phyloP scores from a whole-genome alignment of 2,329 filamentous ascomycete genomes.

The Ophiocordyceps unilateralis region DNA sequence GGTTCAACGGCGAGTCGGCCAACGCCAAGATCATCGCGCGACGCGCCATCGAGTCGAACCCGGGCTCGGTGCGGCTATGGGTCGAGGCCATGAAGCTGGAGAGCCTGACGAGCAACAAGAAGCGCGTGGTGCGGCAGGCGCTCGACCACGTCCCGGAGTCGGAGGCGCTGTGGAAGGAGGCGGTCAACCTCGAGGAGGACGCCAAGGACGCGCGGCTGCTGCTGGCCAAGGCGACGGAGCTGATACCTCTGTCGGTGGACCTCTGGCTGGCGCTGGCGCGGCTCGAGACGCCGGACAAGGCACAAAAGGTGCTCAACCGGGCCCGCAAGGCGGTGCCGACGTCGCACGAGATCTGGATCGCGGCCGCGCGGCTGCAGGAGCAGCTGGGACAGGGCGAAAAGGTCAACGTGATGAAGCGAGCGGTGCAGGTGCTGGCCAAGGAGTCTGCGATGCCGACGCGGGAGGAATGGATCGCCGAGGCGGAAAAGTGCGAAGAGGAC shows the following conservation, averaged over 20 bases:
- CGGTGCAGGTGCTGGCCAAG: slow-evolving; percentile 70
- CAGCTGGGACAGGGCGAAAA: slow-evolving; percentile 63
- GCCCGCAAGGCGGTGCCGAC: slow-evolving; percentile 87
- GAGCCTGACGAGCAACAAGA: slow-evolving; percentile 65
- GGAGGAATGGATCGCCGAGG: slow-evolving; percentile 92
- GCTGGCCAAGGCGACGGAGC: slow-evolving; percentile 85
- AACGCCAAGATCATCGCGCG: slow-evolving; percentile 95
- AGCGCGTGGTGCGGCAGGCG: slow-evolving; percentile 80
- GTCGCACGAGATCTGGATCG: slow-evolving; percentile 93
- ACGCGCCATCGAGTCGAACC: slow-evolving; percentile 82
- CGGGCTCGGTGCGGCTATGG: slow-evolving; percentile 78
- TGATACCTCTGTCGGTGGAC: slow-evolving; percentile 86
- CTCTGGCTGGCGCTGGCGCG: slow-evolving; percentile 88
- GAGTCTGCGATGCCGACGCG: slow-evolving; percentile 94
- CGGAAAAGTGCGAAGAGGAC: slow-evolving; percentile 87
- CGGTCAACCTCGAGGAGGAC: slow-evolving; percentile 88
- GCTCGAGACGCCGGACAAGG: slow-evolving; percentile 76
- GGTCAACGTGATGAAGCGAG: slow-evolving; percentile 88
- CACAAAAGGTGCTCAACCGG: slow-evolving; percentile 87
- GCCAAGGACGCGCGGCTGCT: slow-evolving; percentile 73
- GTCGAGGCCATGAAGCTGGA: slow-evolving; percentile 91
- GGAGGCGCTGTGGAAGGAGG: slow-evolving; percentile 93
- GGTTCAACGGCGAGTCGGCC: slow-evolving; percentile 65
- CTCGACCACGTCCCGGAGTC: slow-evolving; percentile 88
- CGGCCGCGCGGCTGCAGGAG: slow-evolving; percentile 78